phyloP scores from a whole-genome alignment of 176 grass and related monocot genomes.

The Carex myosuroides region DNA sequence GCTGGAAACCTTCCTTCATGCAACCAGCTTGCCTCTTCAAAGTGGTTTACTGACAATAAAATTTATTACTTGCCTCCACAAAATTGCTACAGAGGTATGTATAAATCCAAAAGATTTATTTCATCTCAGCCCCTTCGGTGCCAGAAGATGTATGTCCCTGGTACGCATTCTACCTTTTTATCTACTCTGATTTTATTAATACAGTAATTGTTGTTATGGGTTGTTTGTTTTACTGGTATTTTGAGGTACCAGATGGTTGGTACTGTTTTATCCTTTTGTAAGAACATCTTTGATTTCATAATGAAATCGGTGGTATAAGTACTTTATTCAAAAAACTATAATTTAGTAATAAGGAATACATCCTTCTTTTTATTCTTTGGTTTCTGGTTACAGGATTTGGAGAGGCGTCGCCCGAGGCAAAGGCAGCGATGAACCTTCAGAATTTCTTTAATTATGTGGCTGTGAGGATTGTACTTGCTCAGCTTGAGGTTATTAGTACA shows the following conservation, averaged over 20 bases:
- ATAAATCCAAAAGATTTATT: constrained; percentile 1
- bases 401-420: constrained; percentile 66
- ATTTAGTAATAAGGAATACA: neutral
- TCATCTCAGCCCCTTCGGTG: neutral
- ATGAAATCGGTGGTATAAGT: no score
- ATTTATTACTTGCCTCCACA: neutral
- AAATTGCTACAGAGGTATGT: neutral
- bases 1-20: neutral
- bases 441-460: constrained; percentile 88
- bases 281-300: no score
- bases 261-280: no score
- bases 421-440: constrained; percentile 56
- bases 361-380: neutral
- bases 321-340: no score
- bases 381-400: constrained; percentile 38
- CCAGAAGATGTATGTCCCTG: constrained; percentile 27
- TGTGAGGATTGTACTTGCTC: constrained; percentile 65
- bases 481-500: constrained; percentile 52
- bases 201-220: neutral
- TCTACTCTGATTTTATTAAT: neutral
- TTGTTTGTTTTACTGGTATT: no score
- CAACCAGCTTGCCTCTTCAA: neutral
- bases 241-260: no score
- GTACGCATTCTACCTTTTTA: neutral
- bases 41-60: neutral